Base-by-base conservation (phyloP, 2,329 filamentous ascomycete genomes). In the Colletotrichum sidae region DNA sequence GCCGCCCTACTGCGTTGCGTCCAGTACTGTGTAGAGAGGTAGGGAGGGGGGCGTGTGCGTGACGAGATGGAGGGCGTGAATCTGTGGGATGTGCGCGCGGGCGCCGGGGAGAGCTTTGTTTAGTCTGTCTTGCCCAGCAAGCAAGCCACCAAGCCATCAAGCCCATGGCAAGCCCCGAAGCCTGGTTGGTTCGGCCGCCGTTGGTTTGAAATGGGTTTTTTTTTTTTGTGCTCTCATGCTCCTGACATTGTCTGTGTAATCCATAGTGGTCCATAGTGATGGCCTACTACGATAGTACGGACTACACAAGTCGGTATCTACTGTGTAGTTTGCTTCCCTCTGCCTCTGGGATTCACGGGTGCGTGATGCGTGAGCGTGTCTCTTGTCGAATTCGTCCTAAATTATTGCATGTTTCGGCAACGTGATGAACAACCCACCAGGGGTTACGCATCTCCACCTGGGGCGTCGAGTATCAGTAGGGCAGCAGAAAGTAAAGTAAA, bases 71-170 rank as follows among this genome's bases (percentile, higher is more conserved):
- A 45, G 51, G 2, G 51, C 13, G 61, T 65, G 57, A 4, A 25
- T 25, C 25, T 25, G 4, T 39, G 17, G 25, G 1, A 5, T 11
- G 35, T 3, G 39, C 34, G 56, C 50, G 39, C 61, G 34, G 61
- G 35, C 56, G 39, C 45, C 51, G 35, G 45, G 60, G 50, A n/a
- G 17, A 58, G 17, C 25, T 41, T 41, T 42, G 25, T 35, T 51
- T 65, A 62, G 58, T 38, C 46, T 62, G 62, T 62, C 39, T 65
- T 62, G 57, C 61, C 25, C 25, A 25, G 25, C 60, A 52, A 49
- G 6, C 47, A 53, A 54, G 60, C 42, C 60, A 53, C 46, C 60
- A 54, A 59, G 55, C 55, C 42, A 25, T 25, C 25, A 25, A 25
- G 25, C 25, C 25, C 25, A 65, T 45, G 33, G 50, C 11, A 61